Base-by-base conservation (phyloP, 1,284 basidiomycete species). In the Cronartium quercuum region DNA sequence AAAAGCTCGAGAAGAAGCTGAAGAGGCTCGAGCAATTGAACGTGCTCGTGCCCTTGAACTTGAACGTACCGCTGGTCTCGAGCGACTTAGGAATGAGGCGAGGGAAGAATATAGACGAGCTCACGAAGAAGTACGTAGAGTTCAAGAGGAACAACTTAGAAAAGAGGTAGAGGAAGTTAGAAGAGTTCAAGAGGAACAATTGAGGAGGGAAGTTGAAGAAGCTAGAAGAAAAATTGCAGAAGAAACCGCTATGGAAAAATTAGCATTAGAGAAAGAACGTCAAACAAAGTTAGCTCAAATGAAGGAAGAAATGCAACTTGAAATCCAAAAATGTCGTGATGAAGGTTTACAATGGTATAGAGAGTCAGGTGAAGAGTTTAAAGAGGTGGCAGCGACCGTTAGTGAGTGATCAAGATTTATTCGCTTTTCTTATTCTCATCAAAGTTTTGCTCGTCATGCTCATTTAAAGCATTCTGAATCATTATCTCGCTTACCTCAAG, bases 301-400 rank as follows among this genome's bases (percentile, higher is more conserved):
- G 7, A 71, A 41, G 44, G 60, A 58, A 58, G 67, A 71, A 71
- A 61, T 61, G 15, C 60, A 47, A 47, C 68, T 64, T 13, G 68
- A 71, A 64, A 63, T 57, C 57, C 69, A 65, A 63, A 73, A 69
- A 62, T 60, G 62, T 24, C 67, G 60, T 42, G 67, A 69, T 62
- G 35, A 40, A 40, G 57, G 62, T 60, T 29, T 44, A 42, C 67
- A 69, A 69, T 55, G 44, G 42, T 55, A 41, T 12, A 69, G 62
- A 44, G 57, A 65, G 63, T 57, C 69, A n/a, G 37, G 60, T 12
- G 44, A 73, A 35, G 69, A 60, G 9, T 61, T 71, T 13, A 71
- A 71, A 29, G 68, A 71, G 44, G 60, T 41, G 18, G 51, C 60
- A n/a, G 61, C 68, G 12, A 71, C 61, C 40, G 58, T 61, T 37